Evolutionary conservation across 495 filamentous ascomycete genomes (phyloP).

Genomic region (Trichocladium uniseriatum): DNA sequence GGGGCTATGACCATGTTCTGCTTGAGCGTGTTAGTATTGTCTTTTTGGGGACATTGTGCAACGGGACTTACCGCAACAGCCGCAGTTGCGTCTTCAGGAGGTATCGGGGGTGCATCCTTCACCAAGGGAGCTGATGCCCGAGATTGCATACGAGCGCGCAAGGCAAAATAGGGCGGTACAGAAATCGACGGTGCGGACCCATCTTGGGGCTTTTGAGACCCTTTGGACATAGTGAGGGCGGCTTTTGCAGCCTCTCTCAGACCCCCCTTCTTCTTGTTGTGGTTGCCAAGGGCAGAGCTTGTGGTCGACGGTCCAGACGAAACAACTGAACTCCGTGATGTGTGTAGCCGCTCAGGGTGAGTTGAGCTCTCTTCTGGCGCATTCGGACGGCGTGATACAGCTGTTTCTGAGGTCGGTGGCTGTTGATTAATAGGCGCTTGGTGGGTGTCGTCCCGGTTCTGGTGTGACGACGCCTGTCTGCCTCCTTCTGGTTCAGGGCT

Average conservation of each 20-base stretch:
- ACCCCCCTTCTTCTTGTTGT: slow-evolving; percentile 19
- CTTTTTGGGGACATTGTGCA: too few species aligned
- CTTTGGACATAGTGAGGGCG: slow-evolving; percentile 15
- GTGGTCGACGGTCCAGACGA: slow-evolving; percentile 11
- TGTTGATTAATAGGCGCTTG: not conserved
- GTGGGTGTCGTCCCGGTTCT: not conserved
- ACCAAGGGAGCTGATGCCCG: slow-evolving; percentile 1
- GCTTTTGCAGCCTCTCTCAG: slow-evolving; percentile 21
- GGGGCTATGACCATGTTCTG: not conserved
- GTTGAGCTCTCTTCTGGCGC: not conserved
- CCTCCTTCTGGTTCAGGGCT: not conserved
- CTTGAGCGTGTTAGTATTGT: too few species aligned
- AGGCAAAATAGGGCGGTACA: slow-evolving; percentile 8
- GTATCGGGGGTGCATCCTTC: not conserved
- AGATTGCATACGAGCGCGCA: slow-evolving; percentile 15
- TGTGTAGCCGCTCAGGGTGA: slow-evolving; percentile 7
- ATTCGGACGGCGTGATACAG: not conserved
- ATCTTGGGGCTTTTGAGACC: not conserved
- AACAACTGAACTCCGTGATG: slow-evolving; percentile 15
- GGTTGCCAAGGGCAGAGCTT: slow-evolving; percentile 7
- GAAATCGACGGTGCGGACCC: not conserved
- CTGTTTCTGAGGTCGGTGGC: not conserved
- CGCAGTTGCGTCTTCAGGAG: not conserved
- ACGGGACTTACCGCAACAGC: not conserved
- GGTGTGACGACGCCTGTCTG: not conserved